Evolutionary conservation across 768 basidiomycete species (phyloP).

Genomic region (Panellus pusillus): DNA sequence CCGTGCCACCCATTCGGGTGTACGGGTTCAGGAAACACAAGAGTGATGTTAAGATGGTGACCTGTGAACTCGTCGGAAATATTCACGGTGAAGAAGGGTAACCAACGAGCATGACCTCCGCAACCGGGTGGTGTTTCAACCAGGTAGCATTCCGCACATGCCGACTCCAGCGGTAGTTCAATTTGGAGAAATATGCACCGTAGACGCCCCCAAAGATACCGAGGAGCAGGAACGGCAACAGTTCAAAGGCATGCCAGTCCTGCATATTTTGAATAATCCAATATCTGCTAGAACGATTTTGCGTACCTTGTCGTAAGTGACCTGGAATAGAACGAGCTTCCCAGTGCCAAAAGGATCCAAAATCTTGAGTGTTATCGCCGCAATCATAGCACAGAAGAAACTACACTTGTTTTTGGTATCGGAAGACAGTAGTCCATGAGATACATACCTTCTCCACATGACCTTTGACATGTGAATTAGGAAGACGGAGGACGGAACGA

Average conservation of each 20-base stretch:
- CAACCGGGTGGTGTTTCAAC: slow-evolving; percentile 74
- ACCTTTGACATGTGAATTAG: slow-evolving; percentile 43
- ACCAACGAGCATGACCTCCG: slow-evolving; percentile 81
- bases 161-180: slow-evolving; percentile 88
- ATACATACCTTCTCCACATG: slow-evolving; percentile 86
- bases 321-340: slow-evolving; percentile 90
- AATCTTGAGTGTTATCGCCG: slow-evolving; percentile 89
- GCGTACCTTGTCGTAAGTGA: slow-evolving; percentile 79
- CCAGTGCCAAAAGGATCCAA: slow-evolving; percentile 96
- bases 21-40: slow-evolving; percentile 88
- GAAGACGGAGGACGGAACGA: neutral
- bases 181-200: slow-evolving; percentile 89
- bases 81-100: neutral
- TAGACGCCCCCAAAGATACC: slow-evolving; percentile 94
- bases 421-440: neutral
- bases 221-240: slow-evolving; percentile 80
- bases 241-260: slow-evolving; percentile 93
- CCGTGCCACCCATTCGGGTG: slow-evolving; percentile 92
- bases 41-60: slow-evolving; percentile 73
- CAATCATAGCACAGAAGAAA: slow-evolving; percentile 98
- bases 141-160: slow-evolving; percentile 81
- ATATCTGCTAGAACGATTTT: neutral
- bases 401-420: slow-evolving; percentile 46
- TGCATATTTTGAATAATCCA: slow-evolving; percentile 28
- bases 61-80: slow-evolving; percentile 39